Percentiles rank a stretch among this genome's conserved stretches.
Evolutionary conservation across 2,329 filamentous ascomycete species (phyloP).

Genomic region (Fusarium palustre): DNA sequence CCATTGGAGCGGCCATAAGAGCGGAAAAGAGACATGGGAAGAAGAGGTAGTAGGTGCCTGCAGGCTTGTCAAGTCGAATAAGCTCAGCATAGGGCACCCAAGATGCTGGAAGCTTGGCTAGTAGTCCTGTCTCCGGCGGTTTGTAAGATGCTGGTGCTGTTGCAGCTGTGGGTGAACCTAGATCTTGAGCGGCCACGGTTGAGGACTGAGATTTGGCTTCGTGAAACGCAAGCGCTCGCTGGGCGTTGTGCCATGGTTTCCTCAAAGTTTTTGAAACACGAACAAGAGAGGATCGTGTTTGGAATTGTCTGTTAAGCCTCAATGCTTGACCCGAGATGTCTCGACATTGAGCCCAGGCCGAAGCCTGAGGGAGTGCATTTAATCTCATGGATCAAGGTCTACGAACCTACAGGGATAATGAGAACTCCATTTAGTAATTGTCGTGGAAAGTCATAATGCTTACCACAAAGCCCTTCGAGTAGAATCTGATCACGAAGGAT

Average conservation of each 20-base stretch:
- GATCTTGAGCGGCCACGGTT: constrained; percentile 27
- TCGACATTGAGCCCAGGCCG: constrained; percentile 41
- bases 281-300: constrained; percentile 17
- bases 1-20: constrained; percentile 79
- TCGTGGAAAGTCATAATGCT: constrained; percentile 13
- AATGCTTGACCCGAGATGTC: constrained; percentile 30
- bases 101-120: constrained; percentile 75
- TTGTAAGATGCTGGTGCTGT: constrained; percentile 60
- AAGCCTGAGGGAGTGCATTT: constrained; percentile 39
- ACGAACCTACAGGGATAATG: constrained; percentile 19
- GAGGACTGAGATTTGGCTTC: constrained; percentile 37
- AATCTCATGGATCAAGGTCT: constrained; percentile 38
- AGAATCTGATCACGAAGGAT: background rate
- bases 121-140: constrained; percentile 77
- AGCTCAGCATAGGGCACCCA: constrained; percentile 87
- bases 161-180: constrained; percentile 23
- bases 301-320: constrained; percentile 14
- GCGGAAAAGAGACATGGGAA: constrained; percentile 89
- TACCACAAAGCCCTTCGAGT: constrained; percentile 16
- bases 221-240: constrained; percentile 43
- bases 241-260: constrained; percentile 26
- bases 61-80: constrained; percentile 82
- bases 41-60: constrained; percentile 86
- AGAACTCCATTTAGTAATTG: constrained; percentile 22
- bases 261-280: constrained; percentile 7